Conservation (phyloP, 768 basidiomycete species). For the Russula sp. region DNA sequence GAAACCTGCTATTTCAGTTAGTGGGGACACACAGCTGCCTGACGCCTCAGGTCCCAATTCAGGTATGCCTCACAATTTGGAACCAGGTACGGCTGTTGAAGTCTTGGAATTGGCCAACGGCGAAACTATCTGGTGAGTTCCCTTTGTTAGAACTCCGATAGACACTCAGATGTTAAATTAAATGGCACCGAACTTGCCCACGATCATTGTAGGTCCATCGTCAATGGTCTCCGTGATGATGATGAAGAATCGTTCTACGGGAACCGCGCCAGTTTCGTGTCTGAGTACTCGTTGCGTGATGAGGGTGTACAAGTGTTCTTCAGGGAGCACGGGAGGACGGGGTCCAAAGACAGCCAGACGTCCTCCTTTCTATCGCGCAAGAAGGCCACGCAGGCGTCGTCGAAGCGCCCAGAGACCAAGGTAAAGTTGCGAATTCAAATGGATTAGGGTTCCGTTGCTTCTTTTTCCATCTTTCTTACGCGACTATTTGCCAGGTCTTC, state of each 20-base stretch:
- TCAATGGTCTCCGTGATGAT: slow-evolving; percentile 77
- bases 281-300: slow-evolving; percentile 60
- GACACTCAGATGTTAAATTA: slow-evolving; percentile 20
- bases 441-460: slow-evolving; percentile 1
- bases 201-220: slow-evolving; percentile 59
- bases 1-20: slow-evolving; percentile 37
- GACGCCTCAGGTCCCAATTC: slow-evolving; percentile 33
- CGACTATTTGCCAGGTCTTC: slow-evolving; percentile 51
- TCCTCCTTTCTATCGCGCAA: slow-evolving; percentile 58
- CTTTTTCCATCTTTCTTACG: background rate
- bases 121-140: slow-evolving; percentile 75
- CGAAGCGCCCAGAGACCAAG: slow-evolving; percentile 79
- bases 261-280: slow-evolving; percentile 66
- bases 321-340: slow-evolving; percentile 68
- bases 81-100: slow-evolving; percentile 64
- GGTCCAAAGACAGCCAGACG: slow-evolving; percentile 61
- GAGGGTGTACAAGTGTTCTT: slow-evolving; percentile 71
- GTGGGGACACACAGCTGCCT: slow-evolving; percentile 39
- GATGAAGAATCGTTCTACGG: slow-evolving; percentile 68
- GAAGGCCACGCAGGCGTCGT: slow-evolving; percentile 51
- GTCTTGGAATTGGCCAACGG: slow-evolving; percentile 84
- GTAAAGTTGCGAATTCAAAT: slow-evolving; percentile 41
- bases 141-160: slow-evolving; percentile 5
- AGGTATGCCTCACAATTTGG: slow-evolving; percentile 37
- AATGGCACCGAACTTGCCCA: slow-evolving; percentile 24